Evolutionary conservation across 2,329 filamentous ascomycete species (phyloP).

Genomic region (Arthrobotrys conoides): DNA sequence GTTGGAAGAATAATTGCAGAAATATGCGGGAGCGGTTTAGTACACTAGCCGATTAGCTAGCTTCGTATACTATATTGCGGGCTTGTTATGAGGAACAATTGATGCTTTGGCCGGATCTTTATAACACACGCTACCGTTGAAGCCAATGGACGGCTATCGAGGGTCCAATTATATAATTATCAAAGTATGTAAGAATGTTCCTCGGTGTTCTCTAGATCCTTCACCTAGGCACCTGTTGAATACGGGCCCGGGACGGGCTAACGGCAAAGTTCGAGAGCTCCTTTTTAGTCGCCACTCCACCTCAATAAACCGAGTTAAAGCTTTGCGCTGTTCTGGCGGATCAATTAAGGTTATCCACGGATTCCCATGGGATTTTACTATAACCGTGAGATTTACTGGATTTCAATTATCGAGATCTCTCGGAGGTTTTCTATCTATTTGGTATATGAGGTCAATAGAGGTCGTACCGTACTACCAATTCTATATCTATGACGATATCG

Average conservation of each 20-base stretch:
- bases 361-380: background rate
- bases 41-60: no score
- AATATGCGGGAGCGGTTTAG: no score
- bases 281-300: background rate
- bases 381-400: no score
- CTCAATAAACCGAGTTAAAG: no score
- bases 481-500: no score
- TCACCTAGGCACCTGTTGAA: slow-evolving; percentile 24
- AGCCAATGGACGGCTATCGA: slow-evolving; percentile 9
- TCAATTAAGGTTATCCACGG: slow-evolving; percentile 13
- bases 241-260: background rate
- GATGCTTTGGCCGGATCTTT: background rate
- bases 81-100: background rate
- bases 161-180: slow-evolving; percentile 2
- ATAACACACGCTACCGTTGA: background rate
- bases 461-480: background rate
- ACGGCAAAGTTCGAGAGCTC: slow-evolving; percentile 21
- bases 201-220: slow-evolving; percentile 39
- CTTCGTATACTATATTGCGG: no score
- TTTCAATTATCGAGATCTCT: no score
- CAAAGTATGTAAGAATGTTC: slow-evolving; percentile 21
- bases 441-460: background rate
- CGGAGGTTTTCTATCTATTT: background rate
- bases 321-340: background rate
- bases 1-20: background rate